These are phyloP conservation scores for Septoria linicola DNA, from an alignment of 2,329 filamentous ascomycete species.

Conservation along the genomic window DNA sequence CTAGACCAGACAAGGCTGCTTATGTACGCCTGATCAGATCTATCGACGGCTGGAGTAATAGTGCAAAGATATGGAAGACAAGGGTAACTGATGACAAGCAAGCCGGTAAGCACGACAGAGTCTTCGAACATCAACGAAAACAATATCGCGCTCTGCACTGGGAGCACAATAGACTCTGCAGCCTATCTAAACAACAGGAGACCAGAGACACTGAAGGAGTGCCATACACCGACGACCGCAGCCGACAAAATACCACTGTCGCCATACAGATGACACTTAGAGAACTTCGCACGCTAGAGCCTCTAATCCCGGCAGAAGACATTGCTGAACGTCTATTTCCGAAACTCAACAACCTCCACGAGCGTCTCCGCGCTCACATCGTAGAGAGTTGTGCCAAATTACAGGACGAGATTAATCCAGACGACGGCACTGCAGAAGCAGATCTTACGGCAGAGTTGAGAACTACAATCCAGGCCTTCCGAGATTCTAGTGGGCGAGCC, in stretches of 20 bases:
- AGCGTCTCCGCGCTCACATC: not conserved
- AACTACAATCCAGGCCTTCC: not conserved
- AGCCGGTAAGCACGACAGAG: not conserved
- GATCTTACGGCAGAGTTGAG: not conserved
- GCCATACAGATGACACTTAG: not conserved
- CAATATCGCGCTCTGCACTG: not conserved
- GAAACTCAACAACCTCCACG: not conserved
- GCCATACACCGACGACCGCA: not conserved
- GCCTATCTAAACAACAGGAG: not conserved
- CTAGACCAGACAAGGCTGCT: not conserved
- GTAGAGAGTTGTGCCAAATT: not conserved
- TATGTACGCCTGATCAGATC: not conserved
- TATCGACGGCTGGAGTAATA: not conserved
- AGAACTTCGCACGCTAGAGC: not conserved
- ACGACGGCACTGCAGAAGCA: not conserved
- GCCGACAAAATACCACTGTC: not conserved
- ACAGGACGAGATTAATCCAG: not conserved
- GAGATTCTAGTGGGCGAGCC: not conserved
- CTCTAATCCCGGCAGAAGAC: not conserved
- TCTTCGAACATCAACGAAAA: not conserved
- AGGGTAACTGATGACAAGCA: not conserved
- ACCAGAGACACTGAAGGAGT: not conserved
- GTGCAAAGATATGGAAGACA: not conserved
- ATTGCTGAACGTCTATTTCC: constrained; percentile 1
- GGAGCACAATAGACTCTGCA: not conserved